Evolutionary conservation across 805 yeast species (phyloP).

Genomic region (Yarrowia yakushimensis): DNA sequence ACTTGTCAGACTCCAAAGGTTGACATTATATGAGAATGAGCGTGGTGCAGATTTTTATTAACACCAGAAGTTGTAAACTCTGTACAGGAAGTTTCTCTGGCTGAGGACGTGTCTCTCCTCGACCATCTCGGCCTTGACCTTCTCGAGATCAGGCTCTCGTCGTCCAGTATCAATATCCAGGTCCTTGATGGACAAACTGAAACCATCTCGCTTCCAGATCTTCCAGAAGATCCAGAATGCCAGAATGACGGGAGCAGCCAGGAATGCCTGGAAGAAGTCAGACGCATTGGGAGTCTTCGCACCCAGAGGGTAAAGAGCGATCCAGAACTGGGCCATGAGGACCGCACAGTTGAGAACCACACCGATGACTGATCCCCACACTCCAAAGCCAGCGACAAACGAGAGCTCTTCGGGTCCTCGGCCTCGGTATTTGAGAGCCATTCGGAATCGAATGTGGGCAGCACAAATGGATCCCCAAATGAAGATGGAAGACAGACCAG

Average conservation of each 20-base stretch:
- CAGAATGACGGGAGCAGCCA: constrained; percentile 46
- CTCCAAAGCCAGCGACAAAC: constrained; percentile 56
- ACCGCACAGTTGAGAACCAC: constrained; percentile 54
- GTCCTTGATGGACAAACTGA: constrained; percentile 45
- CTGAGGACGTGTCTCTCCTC: constrained; percentile 46
- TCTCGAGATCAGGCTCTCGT: constrained; percentile 51
- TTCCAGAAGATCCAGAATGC: constrained; percentile 52
- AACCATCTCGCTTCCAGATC: constrained; percentile 40
- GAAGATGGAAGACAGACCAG: constrained; percentile 68
- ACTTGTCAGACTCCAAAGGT: background rate
- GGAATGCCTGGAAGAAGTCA: constrained; percentile 50
- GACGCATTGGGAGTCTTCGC: constrained; percentile 45
- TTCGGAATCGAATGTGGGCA: constrained; percentile 60
- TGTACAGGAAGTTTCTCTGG: constrained; percentile 47
- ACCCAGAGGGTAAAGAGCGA: constrained; percentile 69
- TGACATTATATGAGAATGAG: background rate
- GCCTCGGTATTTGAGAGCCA: constrained; percentile 53
- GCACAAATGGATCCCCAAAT: constrained; percentile 72
- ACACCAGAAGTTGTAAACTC: constrained; percentile 46
- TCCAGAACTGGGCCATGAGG: constrained; percentile 76
- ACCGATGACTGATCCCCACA: constrained; percentile 58
- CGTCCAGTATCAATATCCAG: constrained; percentile 61
- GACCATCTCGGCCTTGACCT: constrained; percentile 48
- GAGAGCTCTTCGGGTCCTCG: constrained; percentile 57
- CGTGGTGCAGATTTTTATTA: constrained; percentile 30